Evolutionary conservation across 2,329 filamentous ascomycete genomes (phyloP), one percentile per base, ranked within the genome.

Genomic region (Pseudogymnoascus sp.): DNA sequence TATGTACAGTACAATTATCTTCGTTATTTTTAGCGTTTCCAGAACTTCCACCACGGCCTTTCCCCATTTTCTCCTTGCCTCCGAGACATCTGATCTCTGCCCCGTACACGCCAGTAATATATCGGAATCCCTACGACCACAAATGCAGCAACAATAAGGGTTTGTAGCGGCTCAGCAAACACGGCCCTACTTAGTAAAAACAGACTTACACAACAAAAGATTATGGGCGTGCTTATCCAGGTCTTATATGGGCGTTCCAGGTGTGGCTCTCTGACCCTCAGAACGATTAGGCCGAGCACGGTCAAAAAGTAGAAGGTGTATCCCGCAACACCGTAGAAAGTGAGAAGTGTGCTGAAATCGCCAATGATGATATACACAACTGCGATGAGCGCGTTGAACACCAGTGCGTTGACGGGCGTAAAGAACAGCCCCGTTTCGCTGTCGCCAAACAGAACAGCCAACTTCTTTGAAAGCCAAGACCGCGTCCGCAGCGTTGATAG

Each of bases 271-370:
- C 84, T 84, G 31, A 97, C 91, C 31, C 95, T 84, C 66, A 99
- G 81, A 61, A 99, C 84, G 66, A 99, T 97, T 59, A 99, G 82
- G 0, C 95, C 95, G 0, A 99, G 84, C 0, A 99, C 95, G 0
- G 93, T 96, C 63, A 96, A 79, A 75, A 99, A 99, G 78, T 99
- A 99, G 74, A 99, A 99, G 0, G 91, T 91, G 75, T 99, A 99
- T 12, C 93, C 93, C 0, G 95, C 95, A 11, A 99, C 95, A 63
- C 95, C 95, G 77, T 97, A 97, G 74, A 99, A 99, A 0, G 95
- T 97, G 64, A 97, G 83, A 1, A 99, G 84, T 0, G 93, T 96
- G 61, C 86, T 82, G 73, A 99, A 97, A 74, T 96, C 91, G 75
- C 95, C 95, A 4, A 96, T 86, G 1, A 89, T 72, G 66, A 96